Evolutionary conservation across 179 eudicot genomes (phyloP), one percentile per base, ranked within the genome.

Genomic region (Silene coronaria): DNA sequence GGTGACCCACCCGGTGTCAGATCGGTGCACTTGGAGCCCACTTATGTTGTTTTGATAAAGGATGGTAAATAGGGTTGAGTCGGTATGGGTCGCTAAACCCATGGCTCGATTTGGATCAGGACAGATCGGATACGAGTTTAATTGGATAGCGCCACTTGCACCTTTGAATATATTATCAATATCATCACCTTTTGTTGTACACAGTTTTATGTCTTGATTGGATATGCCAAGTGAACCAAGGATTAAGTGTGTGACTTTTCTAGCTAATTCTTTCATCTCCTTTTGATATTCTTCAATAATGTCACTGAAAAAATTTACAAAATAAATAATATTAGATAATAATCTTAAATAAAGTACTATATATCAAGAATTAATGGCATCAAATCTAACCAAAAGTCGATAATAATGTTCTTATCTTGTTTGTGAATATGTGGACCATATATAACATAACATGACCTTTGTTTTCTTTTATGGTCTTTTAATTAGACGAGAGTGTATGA

Each of bases 71-170:
- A 86, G 78, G 46, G 89, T 83, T 3, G 91, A 85, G 79, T 88
- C 91, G 0, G 91, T 88, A 58, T 88, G 91, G 9, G 91, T 81
- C 0, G 87, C 89, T 22, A 88, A 72, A 27, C 91, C 91, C 86
- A 88, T 82, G 67, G 91, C 91, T 71, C 85, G 87, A 21, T 63
- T 72, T 14, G 91, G 89, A 53, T 88, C 87, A 13, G 88, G 91
- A 71, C 91, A 88, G 6, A 45, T 46, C 17, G 91, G 91, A 80
- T 88, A 88, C 0, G 91, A 88, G 83, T 88, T 88, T 32, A 86
- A 71, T 63, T 86, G 91, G 30, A 88, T 77, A 6, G 85, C 83
- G 13, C 81, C 84, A 27, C 67, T 77, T 0, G 86, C 67, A 17
- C 70, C 77, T 77, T 75, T 45, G 72, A 76, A 78, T 67, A 77